Evolutionary conservation across 371 early-diverging fungal species (phyloP), one percentile per base, ranked within the genome.

Genomic region (Fennellomyces sp.): DNA sequence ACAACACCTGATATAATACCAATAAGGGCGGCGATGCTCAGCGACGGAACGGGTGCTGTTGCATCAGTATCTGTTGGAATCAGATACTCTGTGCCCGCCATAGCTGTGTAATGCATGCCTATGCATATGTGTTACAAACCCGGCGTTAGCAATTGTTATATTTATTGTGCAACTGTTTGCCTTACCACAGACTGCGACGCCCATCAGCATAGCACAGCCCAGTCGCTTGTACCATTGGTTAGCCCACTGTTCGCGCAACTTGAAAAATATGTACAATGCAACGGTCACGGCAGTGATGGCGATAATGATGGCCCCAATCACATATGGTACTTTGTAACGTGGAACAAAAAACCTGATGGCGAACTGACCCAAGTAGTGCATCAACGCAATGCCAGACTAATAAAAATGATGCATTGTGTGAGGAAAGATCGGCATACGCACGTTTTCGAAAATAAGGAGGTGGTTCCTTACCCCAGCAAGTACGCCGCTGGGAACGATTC

Each of bases 51-150:
- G 2, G 75, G 71, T 21, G 75, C 73, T 7, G 27, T 7, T 8
- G 41, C 56, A n/a, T n/a, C n/a, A 3, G 28, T 36, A 26, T 33
- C 48, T 8, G 59, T 54, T 2, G 63, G 57, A 8, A 61, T 42
- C 35, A 67, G 65, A 52, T 76, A 80, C 11, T 62, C 38, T 7
- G 76, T 80, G 6, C 80, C 80, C 5, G 60, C 66, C 56, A 80
- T 64, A 17, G 72, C 76, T 19, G 73, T 74, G 53, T 76, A 76
- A 52, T 80, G 80, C 80, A 80, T 80, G 12, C 80, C 80, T 61
- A 52, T n/a, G n/a, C n/a, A n/a, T n/a, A n/a, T n/a, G n/a, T 35
- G 54, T 61, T 53, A 36, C n/a, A n/a, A n/a, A n/a, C n/a, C n/a
- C n/a, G n/a, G n/a, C n/a, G n/a, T n/a, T n/a, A n/a, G n/a, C n/a